phyloP scores from a whole-genome alignment of 805 yeast species.

The Sugiyamaella americana region DNA sequence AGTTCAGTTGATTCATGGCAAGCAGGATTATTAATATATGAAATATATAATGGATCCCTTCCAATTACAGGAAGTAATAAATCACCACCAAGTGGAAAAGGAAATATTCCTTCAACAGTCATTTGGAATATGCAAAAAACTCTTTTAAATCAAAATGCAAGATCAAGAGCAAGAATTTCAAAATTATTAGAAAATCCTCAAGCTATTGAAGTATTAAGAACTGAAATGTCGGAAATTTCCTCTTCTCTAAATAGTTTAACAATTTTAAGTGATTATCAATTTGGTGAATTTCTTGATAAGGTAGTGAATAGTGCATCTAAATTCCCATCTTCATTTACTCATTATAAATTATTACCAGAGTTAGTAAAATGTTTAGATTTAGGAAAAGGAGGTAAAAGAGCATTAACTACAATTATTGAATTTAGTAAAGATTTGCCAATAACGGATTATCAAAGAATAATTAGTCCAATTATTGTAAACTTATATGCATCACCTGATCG shows the following conservation, averaged over 20 bases:
- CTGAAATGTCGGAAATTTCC: conserved; percentile 47
- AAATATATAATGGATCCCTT: conserved; percentile 36
- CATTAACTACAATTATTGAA: conserved; percentile 28
- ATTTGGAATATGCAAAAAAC: conserved; percentile 14
- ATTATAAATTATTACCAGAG: conserved; percentile 65
- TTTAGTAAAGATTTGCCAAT: conserved; percentile 29
- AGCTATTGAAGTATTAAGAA: conserved; percentile 27
- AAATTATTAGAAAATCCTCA: conserved; percentile 15
- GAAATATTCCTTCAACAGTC: conserved; percentile 13
- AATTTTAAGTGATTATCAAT: conserved; percentile 48
- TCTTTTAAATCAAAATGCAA: conserved; percentile 10
- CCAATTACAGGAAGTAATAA: conserved; percentile 4
- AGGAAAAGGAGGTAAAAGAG: conserved; percentile 28
- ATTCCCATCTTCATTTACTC: conserved; percentile 49
- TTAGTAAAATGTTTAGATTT: conserved; percentile 38
- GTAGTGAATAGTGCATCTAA: conserved; percentile 26
- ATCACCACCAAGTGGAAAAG: conserved; percentile 4
- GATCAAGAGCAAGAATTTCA: conserved; percentile 16
- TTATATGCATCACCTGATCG: conserved; percentile 68
- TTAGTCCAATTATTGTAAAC: conserved; percentile 59
- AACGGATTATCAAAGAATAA: conserved; percentile 35
- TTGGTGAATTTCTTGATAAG: conserved; percentile 40
- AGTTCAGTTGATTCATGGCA: conserved; percentile 53
- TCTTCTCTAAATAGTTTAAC: conserved; percentile 51
- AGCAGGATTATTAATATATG: conserved; percentile 51